These are phyloP conservation scores for Hericium rajendrae DNA, from an alignment of 768 basidiomycete species.

Conservation along the genomic window DNA sequence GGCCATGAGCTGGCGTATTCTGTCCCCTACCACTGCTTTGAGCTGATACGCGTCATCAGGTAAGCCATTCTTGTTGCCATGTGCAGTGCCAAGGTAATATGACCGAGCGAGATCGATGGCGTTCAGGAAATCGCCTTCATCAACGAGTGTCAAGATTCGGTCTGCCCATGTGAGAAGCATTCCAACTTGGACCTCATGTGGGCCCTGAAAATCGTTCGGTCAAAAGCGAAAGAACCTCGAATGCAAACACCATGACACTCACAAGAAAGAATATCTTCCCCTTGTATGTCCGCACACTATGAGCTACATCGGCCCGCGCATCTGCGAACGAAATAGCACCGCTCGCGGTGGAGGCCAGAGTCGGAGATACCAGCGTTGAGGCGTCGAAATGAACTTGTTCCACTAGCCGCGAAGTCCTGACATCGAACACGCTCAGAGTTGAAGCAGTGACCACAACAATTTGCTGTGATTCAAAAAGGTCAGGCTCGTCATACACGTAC, in stretches of 20 bases:
- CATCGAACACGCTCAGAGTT: slow-evolving; percentile 63
- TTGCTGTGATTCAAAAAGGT: slow-evolving; percentile 39
- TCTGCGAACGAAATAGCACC: slow-evolving; percentile 40
- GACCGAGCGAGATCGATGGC: slow-evolving; percentile 81
- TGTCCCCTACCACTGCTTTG: slow-evolving; percentile 57
- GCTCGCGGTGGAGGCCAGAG: slow-evolving; percentile 35
- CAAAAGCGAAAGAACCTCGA: neutral
- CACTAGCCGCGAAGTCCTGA: slow-evolving; percentile 42
- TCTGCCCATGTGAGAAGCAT: slow-evolving; percentile 94
- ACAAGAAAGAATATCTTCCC: slow-evolving; percentile 89
- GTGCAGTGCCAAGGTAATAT: slow-evolving; percentile 72
- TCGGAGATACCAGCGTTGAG: slow-evolving; percentile 44
- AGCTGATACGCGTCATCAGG: slow-evolving; percentile 57
- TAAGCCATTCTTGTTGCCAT: slow-evolving; percentile 82
- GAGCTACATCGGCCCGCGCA: slow-evolving; percentile 44
- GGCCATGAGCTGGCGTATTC: slow-evolving; percentile 73
- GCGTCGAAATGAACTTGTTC: slow-evolving; percentile 56
- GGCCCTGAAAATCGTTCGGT: slow-evolving; percentile 35
- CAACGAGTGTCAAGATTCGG: slow-evolving; percentile 72
- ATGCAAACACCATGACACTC: slow-evolving; percentile 21
- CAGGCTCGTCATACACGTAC: neutral
- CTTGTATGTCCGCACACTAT: slow-evolving; percentile 75
- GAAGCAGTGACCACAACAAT: slow-evolving; percentile 47
- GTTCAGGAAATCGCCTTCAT: slow-evolving; percentile 78
- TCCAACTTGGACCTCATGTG: slow-evolving; percentile 64